These are phyloP conservation scores for Kodamaea jinghongensis DNA, from an alignment of 805 yeast species.

Conservation along the genomic window DNA sequence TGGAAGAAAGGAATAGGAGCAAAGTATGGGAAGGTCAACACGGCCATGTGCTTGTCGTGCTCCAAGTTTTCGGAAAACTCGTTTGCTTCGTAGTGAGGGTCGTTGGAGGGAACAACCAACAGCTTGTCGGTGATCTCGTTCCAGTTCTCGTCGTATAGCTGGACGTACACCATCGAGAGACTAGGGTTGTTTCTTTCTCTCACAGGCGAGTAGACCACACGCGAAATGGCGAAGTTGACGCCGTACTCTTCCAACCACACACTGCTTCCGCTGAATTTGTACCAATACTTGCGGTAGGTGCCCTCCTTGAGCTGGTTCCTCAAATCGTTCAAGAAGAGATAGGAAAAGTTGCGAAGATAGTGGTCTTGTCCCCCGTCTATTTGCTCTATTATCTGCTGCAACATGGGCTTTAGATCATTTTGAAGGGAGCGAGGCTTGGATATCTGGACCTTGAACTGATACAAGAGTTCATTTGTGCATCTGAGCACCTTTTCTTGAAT, in stretches of 20 bases:
- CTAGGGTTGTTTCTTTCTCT: slow-evolving; percentile 25
- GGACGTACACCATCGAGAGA: slow-evolving; percentile 23
- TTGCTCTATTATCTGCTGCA: slow-evolving; percentile 1
- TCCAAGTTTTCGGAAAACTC: slow-evolving; percentile 5
- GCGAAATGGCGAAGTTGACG: slow-evolving; percentile 45
- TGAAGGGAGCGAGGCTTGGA: slow-evolving; percentile 2
- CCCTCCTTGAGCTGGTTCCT: slow-evolving; percentile 10
- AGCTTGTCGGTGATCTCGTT: slow-evolving; percentile 18
- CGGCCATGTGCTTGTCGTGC: slow-evolving; percentile 16
- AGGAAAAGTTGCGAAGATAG: slow-evolving; percentile 6
- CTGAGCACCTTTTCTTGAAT: neutral
- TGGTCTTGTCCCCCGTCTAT: slow-evolving; percentile 3
- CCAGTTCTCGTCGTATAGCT: slow-evolving; percentile 24
- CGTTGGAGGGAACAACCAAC: slow-evolving; percentile 24
- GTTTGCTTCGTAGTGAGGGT: neutral
- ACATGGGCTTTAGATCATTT: slow-evolving; percentile 4
- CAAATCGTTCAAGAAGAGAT: slow-evolving; percentile 20
- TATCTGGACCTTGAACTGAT: slow-evolving; percentile 5
- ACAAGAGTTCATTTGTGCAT: slow-evolving; percentile 5
- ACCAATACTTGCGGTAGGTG: slow-evolving; percentile 34
- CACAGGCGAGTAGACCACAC: slow-evolving; percentile 26
- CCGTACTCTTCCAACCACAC: slow-evolving; percentile 53
- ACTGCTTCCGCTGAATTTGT: slow-evolving; percentile 47
- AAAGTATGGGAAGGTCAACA: slow-evolving; percentile 23
- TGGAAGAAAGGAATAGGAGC: slow-evolving; percentile 30